Conservation (phyloP, 2,329 filamentous ascomycete genomes). For the Xylaria sp. region DNA sequence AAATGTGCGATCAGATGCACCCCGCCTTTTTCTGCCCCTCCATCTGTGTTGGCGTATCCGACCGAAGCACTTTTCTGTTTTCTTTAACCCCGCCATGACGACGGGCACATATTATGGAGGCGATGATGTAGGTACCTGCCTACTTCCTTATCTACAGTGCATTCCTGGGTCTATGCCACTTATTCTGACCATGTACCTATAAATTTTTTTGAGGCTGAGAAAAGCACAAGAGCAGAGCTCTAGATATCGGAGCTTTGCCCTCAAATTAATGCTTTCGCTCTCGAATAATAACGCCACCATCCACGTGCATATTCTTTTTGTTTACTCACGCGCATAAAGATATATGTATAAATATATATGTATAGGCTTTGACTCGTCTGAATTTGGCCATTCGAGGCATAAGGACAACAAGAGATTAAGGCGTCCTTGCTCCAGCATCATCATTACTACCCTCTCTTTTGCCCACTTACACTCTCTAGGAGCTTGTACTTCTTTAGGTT, state of each 20-base stretch:
- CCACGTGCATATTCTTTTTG: not conserved
- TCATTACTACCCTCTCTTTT: no score
- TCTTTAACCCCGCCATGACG: constrained; percentile 13
- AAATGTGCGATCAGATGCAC: constrained; percentile 29
- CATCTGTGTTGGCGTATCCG: not conserved
- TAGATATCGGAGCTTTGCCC: not conserved
- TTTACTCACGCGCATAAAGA: not conserved
- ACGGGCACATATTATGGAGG: not conserved
- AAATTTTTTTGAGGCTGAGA: not conserved
- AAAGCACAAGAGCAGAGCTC: not conserved
- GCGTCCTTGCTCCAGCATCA: not conserved
- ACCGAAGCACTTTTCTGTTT: not conserved
- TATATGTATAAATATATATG: not conserved
- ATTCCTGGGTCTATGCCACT: no score
- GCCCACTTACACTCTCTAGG: no score
- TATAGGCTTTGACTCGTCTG: not conserved
- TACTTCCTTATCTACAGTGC: not conserved
- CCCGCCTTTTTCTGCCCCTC: constrained; percentile 38
- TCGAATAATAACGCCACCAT: not conserved
- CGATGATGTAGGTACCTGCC: not conserved
- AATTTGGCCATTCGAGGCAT: not conserved
- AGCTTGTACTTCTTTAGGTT: not conserved
- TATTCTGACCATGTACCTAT: not conserved
- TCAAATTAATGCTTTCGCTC: not conserved
- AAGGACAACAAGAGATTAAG: not conserved